Base-by-base conservation (phyloP, 2,329 filamentous ascomycete species). In the Chaetothyriales sp. region DNA sequence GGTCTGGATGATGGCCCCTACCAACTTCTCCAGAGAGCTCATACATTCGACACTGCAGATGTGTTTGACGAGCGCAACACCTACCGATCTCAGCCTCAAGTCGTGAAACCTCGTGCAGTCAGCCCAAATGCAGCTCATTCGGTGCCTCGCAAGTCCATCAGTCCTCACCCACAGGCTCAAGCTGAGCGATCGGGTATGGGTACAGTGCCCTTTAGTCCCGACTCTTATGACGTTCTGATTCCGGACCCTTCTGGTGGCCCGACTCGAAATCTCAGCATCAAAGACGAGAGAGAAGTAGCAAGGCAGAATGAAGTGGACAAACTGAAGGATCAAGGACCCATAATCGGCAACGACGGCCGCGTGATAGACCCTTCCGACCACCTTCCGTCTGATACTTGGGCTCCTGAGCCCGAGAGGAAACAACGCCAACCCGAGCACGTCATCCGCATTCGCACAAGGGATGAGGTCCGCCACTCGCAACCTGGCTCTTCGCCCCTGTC, bases 361-460 rank as follows among this genome's bases (percentile, higher is more conserved):
- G 75, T 80, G 51, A 81, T 83, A 58, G 80, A 83, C 64, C 80
- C 80, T 4, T 81, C 78, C 0, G 80, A 83, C 62, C 79, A 83
- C 61, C 69, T 83, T 1, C 80, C 80, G 0, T 71, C 80, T 2
- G 76, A 81, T 55, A 79, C 77, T 1, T 83, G 80, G 80, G 80
- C 80, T 0, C 80, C 80, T 0, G 80, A 83, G 60, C 80, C 80
- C 1, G 78, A 81, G 56, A 73, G 73, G 43, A 83, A 82, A 58
- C 68, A 63, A 47, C 67, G 66, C 48, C 68, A 76, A 64, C 68
- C 72, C 19, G 71, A 73, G 46, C 68, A 74, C 22, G 69, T 73
- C 15, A 66, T 74, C 46, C 69, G 70, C 9, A 73, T 74, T 56
- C 70, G 70, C 25, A 55, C 64, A 52, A 53, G 62, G 44, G 61